A percentile compares a stretch with the other conserved stretches of the same genome.
phyloP scores from a whole-genome alignment of 1,284 basidiomycete species.

The Trichosporon asahii region DNA sequence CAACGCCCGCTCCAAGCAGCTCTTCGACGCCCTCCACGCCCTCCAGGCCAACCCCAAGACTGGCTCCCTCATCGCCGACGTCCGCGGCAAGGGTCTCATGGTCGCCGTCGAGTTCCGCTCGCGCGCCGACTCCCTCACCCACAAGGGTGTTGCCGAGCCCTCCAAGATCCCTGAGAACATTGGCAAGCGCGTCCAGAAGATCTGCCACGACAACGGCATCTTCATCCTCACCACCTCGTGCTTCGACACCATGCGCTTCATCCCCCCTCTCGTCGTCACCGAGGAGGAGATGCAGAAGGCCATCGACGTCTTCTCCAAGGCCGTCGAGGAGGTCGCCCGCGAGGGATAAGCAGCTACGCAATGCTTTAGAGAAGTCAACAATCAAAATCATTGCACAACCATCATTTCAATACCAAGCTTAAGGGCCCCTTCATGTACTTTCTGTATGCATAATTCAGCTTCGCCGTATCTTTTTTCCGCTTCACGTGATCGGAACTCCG shows the following conservation, averaged over 20 bases:
- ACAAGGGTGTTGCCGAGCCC: constrained; percentile 40
- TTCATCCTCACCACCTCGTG: constrained; percentile 58
- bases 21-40: constrained; percentile 62
- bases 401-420: neutral
- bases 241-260: constrained; percentile 59
- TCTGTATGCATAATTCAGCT: constrained; percentile 4
- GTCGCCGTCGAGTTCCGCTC: constrained; percentile 44
- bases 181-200: constrained; percentile 70
- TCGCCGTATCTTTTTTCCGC: neutral
- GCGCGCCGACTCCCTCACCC: constrained; percentile 31
- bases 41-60: constrained; percentile 53
- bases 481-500: neutral
- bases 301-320: constrained; percentile 60
- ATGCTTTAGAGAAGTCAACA: neutral
- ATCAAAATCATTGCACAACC: neutral
- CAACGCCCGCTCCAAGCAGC: constrained; percentile 65
- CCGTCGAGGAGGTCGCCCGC: constrained; percentile 62
- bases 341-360: constrained; percentile 52
- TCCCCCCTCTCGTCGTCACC: constrained; percentile 66
- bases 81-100: constrained; percentile 54
- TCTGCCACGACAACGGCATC: constrained; percentile 78
- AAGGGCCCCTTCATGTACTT: neutral
- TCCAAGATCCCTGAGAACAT: constrained; percentile 61
- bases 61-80: constrained; percentile 52
- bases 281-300: constrained; percentile 63